These are phyloP conservation scores for Oxytropis ochrocephala DNA, from an alignment of 306 rosid genomes.

Conservation along the genomic window DNA sequence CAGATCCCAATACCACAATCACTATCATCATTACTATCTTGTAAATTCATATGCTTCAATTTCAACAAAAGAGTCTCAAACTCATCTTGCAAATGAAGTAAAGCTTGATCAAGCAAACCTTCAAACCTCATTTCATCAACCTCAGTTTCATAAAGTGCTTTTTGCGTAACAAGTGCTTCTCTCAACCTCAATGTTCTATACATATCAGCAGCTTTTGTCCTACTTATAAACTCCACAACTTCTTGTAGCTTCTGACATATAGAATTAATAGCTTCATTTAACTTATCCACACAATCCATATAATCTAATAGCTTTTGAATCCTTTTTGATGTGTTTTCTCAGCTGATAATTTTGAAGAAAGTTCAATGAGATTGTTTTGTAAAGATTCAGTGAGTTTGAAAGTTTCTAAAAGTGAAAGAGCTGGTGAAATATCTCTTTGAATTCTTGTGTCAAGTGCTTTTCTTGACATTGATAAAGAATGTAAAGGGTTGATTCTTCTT, in stretches of 20 bases:
- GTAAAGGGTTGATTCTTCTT: slow-evolving; percentile 57
- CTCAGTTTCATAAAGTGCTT: slow-evolving; percentile 65
- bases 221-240: slow-evolving; percentile 85
- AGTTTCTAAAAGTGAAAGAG: slow-evolving; percentile 45
- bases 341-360: slow-evolving; percentile 30
- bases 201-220: slow-evolving; percentile 72
- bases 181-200: slow-evolving; percentile 46
- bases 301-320: slow-evolving; percentile 43
- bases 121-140: slow-evolving; percentile 75
- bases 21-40: not conserved
- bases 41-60: slow-evolving; percentile 41
- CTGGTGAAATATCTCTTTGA: slow-evolving; percentile 67
- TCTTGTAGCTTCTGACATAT: slow-evolving; percentile 71
- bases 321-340: slow-evolving; percentile 28
- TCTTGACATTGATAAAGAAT: slow-evolving; percentile 66
- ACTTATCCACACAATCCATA: slow-evolving; percentile 49
- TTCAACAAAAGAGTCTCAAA: slow-evolving; percentile 47
- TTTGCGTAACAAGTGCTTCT: slow-evolving; percentile 63
- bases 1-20: slow-evolving; percentile 40
- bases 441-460: slow-evolving; percentile 77
- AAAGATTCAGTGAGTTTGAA: slow-evolving; percentile 54
- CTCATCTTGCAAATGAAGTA: slow-evolving; percentile 74
- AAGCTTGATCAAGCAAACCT: slow-evolving; percentile 70
- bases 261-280: slow-evolving; percentile 35
- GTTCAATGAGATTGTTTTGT: slow-evolving; percentile 39